Evolutionary conservation across 495 filamentous ascomycete species (phyloP).

Genomic region (Hypomontagnella monticulosa): DNA sequence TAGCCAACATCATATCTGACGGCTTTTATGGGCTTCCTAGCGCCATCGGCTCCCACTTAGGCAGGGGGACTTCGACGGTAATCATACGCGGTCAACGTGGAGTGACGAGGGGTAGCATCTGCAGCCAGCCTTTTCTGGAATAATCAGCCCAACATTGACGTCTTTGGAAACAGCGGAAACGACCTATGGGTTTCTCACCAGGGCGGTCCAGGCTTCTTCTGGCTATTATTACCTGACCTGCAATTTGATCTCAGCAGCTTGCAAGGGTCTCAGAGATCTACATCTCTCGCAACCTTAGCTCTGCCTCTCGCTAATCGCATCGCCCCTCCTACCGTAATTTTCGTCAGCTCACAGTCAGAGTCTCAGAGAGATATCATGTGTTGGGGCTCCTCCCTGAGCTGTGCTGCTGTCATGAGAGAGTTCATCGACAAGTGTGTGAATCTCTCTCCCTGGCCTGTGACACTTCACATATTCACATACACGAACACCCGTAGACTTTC

Average conservation of each 20-base stretch:
- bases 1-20: slow-evolving; percentile 43
- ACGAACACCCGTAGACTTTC: slow-evolving; percentile 4
- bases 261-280: slow-evolving; percentile 40
- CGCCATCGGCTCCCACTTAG: slow-evolving; percentile 43
- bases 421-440: slow-evolving; percentile 39
- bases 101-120: slow-evolving; percentile 45
- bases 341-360: slow-evolving; percentile 29
- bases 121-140: slow-evolving; percentile 40
- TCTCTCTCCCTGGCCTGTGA: neutral
- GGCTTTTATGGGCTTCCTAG: slow-evolving; percentile 42
- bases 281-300: slow-evolving; percentile 41
- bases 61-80: slow-evolving; percentile 40
- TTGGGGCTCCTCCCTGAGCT: slow-evolving; percentile 36
- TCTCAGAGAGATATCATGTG: slow-evolving; percentile 35
- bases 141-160: slow-evolving; percentile 41
- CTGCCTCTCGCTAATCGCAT: slow-evolving; percentile 40
- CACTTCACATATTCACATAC: neutral
- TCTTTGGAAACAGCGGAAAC: slow-evolving; percentile 42
- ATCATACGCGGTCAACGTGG: slow-evolving; percentile 43
- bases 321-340: slow-evolving; percentile 34
- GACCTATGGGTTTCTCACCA: slow-evolving; percentile 33
- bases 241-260: slow-evolving; percentile 42
- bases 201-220: slow-evolving; percentile 37
- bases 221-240: slow-evolving; percentile 38
- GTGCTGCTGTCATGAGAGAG: slow-evolving; percentile 34